A percentile compares a stretch with the other conserved stretches of the same genome.
Conservation (phyloP, 1,139 yeast genomes). For the Candida gigantensis region DNA sequence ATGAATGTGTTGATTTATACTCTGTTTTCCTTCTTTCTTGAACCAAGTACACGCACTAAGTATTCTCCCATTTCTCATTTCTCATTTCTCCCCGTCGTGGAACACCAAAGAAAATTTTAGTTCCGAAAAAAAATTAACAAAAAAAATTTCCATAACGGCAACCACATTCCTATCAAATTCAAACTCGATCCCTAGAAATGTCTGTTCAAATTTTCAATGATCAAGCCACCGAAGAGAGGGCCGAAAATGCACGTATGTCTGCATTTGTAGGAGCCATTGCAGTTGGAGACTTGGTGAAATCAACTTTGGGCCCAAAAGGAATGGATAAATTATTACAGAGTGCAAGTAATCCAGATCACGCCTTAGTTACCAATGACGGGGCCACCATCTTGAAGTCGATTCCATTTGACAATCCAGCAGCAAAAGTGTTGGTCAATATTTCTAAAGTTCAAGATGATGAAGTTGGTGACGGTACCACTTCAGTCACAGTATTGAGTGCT, state of each 20-base stretch:
- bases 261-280: conserved; percentile 99
- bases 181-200: conserved; percentile 32
- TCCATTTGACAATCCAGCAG: conserved; percentile 97
- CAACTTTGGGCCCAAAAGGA: conserved; percentile 97
- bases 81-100: too few species aligned
- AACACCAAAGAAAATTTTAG: conserved; percentile 1
- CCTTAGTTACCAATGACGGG: conserved; percentile 94
- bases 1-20: too few species aligned
- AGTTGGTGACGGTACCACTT: conserved; percentile 98
- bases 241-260: conserved; percentile 95
- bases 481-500: conserved; percentile 93
- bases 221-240: conserved; percentile 96
- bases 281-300: conserved; percentile 94
- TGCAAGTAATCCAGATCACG: conserved; percentile 68
- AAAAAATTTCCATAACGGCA: background rate
- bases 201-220: conserved; percentile 94
- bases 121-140: background rate
- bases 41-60: too few species aligned
- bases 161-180: too few species aligned
- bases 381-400: conserved; percentile 94
- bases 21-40: too few species aligned
- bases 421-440: conserved; percentile 92
- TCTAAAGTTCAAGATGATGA: conserved; percentile 98
- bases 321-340: conserved; percentile 95
- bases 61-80: too few species aligned